Percentiles rank a stretch among this genome's conserved stretches.
Conservation (phyloP, 1,284 basidiomycete species). For the Trichosporon sp. region DNA sequence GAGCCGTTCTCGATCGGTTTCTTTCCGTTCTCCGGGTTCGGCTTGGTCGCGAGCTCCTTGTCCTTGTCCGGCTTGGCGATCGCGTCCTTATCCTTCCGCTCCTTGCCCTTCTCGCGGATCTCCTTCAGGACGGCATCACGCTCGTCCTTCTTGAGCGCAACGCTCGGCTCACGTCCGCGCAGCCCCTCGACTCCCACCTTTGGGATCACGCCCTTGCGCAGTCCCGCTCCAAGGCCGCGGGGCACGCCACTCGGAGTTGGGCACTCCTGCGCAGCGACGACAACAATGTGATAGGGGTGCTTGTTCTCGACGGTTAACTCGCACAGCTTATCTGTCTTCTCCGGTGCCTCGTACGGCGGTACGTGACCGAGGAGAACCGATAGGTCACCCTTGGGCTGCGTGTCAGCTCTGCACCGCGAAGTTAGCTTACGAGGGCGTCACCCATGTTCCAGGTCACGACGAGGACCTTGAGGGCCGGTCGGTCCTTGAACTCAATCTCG, state of each 20-base stretch:
- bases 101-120: conserved; percentile 31
- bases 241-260: conserved; percentile 56
- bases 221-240: conserved; percentile 52
- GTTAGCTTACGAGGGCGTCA: conserved; percentile 54
- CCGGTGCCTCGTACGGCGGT: conserved; percentile 49
- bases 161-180: conserved; percentile 36
- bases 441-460: conserved; percentile 62
- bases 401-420: background rate
- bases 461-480: conserved; percentile 58
- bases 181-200: conserved; percentile 6
- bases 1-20: background rate
- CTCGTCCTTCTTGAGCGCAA: conserved; percentile 40
- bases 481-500: conserved; percentile 30
- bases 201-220: conserved; percentile 52
- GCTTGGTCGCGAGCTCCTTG: conserved; percentile 26
- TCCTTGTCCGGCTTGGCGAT: too few relatives aligned
- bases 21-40: conserved; percentile 32
- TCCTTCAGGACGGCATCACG: conserved; percentile 29
- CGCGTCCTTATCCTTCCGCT: conserved; percentile 9
- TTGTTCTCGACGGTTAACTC: conserved; percentile 42
- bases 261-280: conserved; percentile 60
- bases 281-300: conserved; percentile 61
- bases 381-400: conserved; percentile 59
- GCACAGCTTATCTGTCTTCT: conserved; percentile 35
- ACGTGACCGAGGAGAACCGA: conserved; percentile 58